A percentile compares a stretch with the other conserved stretches of the same genome.
Evolutionary conservation across 1,139 yeast genomes (phyloP).

Genomic region (Ashbya aceris): DNA sequence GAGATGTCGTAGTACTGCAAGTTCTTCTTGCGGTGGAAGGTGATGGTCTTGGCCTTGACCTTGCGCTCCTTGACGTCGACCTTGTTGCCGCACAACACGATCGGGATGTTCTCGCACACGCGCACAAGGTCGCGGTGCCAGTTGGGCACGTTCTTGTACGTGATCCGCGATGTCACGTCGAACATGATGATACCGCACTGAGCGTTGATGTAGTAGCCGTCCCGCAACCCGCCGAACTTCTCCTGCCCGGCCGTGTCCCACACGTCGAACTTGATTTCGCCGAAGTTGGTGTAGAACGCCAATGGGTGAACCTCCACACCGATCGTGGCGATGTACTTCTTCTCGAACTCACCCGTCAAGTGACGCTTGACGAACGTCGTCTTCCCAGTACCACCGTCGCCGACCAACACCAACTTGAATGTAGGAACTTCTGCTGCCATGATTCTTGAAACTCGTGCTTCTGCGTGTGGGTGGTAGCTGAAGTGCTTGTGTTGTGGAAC

Average conservation of each 20-base stretch:
- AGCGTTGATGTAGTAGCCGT: slow-evolving; percentile 98
- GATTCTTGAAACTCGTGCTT: slow-evolving; percentile 1
- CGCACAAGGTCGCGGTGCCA: slow-evolving; percentile 99
- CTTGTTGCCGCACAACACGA: slow-evolving; percentile 98
- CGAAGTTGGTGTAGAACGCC: slow-evolving; percentile 96
- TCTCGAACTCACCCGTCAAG: slow-evolving; percentile 98
- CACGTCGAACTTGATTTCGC: slow-evolving; percentile 97
- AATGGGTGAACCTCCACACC: slow-evolving; percentile 99
- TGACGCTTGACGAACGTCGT: slow-evolving; percentile 99
- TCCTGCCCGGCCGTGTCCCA: slow-evolving; percentile 99
- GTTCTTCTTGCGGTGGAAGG: slow-evolving; percentile 99
- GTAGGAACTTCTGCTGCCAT: slow-evolving; percentile 71
- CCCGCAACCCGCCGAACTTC: slow-evolving; percentile 99
- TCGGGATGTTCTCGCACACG: slow-evolving; percentile 99
- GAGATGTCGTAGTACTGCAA: slow-evolving; percentile 98
- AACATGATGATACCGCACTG: slow-evolving; percentile 99
- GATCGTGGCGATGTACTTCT: slow-evolving; percentile 96
- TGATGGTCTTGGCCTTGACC: slow-evolving; percentile 98
- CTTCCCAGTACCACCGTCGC: slow-evolving; percentile 99
- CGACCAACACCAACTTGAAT: slow-evolving; percentile 95
- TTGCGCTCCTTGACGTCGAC: slow-evolving; percentile 99
- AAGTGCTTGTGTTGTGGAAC: too few species aligned
- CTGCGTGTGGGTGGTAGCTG: background rate
- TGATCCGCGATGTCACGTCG: slow-evolving; percentile 98
- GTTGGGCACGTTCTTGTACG: slow-evolving; percentile 99